phyloP scores from a whole-genome alignment of 768 basidiomycete species.

The Vishniacozyma victoriae region DNA sequence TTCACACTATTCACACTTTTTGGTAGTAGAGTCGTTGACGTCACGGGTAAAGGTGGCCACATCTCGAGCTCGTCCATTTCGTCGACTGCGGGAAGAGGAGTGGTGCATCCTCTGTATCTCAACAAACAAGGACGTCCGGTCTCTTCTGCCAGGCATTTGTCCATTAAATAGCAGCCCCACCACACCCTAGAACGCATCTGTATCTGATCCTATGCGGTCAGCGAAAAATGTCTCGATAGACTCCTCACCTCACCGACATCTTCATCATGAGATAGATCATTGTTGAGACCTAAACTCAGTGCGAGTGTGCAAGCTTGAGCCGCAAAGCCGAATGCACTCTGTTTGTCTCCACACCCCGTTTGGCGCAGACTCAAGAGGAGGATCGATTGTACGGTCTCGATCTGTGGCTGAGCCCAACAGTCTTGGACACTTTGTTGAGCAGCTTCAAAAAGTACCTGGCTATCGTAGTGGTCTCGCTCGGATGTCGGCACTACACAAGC shows the following conservation, averaged over 20 bases:
- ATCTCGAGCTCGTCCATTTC: slow-evolving; percentile 36
- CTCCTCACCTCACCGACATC: not conserved
- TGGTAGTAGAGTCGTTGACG: slow-evolving; percentile 3
- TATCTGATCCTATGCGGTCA: slow-evolving; percentile 8
- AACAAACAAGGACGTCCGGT: slow-evolving; percentile 35
- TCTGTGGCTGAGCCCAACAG: slow-evolving; percentile 8
- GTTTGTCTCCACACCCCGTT: slow-evolving; percentile 34
- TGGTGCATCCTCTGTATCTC: slow-evolving; percentile 19
- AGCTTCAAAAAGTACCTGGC: slow-evolving; percentile 17
- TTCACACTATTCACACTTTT: slow-evolving; percentile 5
- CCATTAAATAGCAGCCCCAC: slow-evolving; percentile 33
- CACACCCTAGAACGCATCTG: slow-evolving; percentile 30
- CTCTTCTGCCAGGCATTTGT: slow-evolving; percentile 36
- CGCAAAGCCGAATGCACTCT: slow-evolving; percentile 22
- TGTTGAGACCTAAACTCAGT: slow-evolving; percentile 32
- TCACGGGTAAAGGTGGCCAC: slow-evolving; percentile 30
- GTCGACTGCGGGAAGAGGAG: slow-evolving; percentile 21
- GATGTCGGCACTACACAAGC: slow-evolving; percentile 20
- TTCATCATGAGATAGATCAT: slow-evolving; percentile 1
- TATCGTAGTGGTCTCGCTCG: slow-evolving; percentile 1
- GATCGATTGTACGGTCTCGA: slow-evolving; percentile 25
- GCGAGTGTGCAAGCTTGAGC: slow-evolving; percentile 28
- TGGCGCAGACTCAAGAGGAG: slow-evolving; percentile 35
- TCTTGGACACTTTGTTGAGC: slow-evolving; percentile 18
- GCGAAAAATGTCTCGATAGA: not conserved